These are phyloP conservation scores for Rehmannia glutinosa DNA, from an alignment of 257 asterid genomes.

Conservation along the genomic window DNA sequence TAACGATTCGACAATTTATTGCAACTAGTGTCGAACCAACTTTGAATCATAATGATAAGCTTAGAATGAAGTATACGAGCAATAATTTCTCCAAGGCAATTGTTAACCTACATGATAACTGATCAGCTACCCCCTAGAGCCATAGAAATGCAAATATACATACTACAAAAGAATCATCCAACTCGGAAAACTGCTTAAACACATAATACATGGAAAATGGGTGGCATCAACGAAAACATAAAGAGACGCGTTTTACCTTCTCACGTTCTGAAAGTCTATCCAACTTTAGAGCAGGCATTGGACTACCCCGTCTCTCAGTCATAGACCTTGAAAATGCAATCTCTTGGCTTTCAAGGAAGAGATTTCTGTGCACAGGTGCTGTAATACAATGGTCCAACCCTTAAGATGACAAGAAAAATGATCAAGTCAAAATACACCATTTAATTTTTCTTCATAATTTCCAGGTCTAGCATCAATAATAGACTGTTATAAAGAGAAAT, in stretches of 20 bases:
- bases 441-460: too few relatives aligned
- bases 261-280: constrained; percentile 75
- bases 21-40: too few relatives aligned
- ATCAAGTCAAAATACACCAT: constrained; percentile 8
- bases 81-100: too few relatives aligned
- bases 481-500: background rate
- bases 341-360: constrained; percentile 47
- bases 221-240: background rate
- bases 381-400: constrained; percentile 68
- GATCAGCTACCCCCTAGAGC: too few relatives aligned
- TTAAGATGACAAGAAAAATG: constrained; percentile 24
- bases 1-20: too few relatives aligned
- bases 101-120: too few relatives aligned
- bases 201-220: background rate
- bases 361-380: constrained; percentile 60
- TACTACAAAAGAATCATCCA: too few relatives aligned
- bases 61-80: too few relatives aligned
- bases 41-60: too few relatives aligned
- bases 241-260: constrained; percentile 66
- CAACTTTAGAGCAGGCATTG: constrained; percentile 52
- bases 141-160: too few relatives aligned
- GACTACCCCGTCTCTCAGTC: constrained; percentile 59
- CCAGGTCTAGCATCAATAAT: background rate
- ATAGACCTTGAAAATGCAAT: constrained; percentile 55
- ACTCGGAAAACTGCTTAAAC: background rate